phyloP scores from a whole-genome alignment of 208 protist genomes.

The Crithidia bombi region DNA sequence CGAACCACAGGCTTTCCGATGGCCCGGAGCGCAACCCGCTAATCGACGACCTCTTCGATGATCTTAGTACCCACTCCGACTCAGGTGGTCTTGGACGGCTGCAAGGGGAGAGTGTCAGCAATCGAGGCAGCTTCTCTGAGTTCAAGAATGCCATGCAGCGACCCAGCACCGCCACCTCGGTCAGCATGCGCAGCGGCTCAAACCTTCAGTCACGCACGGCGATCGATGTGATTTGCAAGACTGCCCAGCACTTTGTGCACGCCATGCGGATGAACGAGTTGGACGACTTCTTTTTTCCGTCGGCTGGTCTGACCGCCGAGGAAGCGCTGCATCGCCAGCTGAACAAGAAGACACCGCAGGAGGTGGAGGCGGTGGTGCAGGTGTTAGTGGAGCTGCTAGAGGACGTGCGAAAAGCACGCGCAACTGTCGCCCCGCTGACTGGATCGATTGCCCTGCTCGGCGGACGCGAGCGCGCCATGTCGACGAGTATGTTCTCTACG shows the following conservation, averaged over 20 bases:
- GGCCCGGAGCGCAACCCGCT: constrained; percentile 34
- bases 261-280: constrained; percentile 49
- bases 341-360: constrained; percentile 20
- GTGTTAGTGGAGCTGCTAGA: constrained; percentile 55
- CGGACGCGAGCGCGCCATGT: constrained; percentile 18
- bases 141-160: not conserved
- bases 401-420: constrained; percentile 36
- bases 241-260: constrained; percentile 59
- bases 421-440: constrained; percentile 15
- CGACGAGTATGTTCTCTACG: constrained; percentile 42
- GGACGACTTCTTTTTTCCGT: constrained; percentile 38
- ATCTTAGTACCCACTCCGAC: constrained; percentile 15
- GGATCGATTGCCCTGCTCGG: constrained; percentile 15
- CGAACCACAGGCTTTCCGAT: constrained; percentile 1
- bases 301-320: constrained; percentile 11
- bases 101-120: constrained; percentile 24
- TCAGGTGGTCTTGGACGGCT: not conserved
- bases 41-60: constrained; percentile 48
- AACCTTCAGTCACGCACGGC: not conserved
- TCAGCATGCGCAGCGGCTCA: constrained; percentile 1
- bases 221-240: constrained; percentile 36
- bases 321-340: constrained; percentile 31
- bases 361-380: constrained; percentile 44
- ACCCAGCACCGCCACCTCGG: constrained; percentile 8
- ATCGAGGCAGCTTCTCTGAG: constrained; percentile 9